Conservation (phyloP, 1,284 basidiomycete species). For the Phaffia rhodozyma region DNA sequence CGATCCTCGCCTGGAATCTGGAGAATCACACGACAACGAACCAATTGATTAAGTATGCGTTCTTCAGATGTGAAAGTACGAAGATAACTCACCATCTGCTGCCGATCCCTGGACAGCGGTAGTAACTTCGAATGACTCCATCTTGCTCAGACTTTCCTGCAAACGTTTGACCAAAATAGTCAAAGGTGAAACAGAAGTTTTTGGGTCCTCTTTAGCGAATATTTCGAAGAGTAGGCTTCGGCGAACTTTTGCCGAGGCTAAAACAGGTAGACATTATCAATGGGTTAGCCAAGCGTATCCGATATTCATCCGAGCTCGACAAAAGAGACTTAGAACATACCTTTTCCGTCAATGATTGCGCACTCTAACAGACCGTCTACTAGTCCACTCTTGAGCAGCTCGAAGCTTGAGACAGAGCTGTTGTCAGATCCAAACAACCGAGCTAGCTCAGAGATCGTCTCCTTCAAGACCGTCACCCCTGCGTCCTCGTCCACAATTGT, state of each 20-base stretch:
- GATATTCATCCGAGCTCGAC: conserved; percentile 20
- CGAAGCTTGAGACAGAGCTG: conserved; percentile 82
- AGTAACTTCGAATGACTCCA: conserved; percentile 88
- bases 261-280: not conserved
- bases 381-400: conserved; percentile 83
- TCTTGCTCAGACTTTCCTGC: conserved; percentile 80
- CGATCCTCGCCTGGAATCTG: conserved; percentile 73
- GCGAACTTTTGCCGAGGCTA: conserved; percentile 48
- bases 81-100: conserved; percentile 49
- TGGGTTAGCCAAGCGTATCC: not conserved
- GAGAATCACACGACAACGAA: not conserved
- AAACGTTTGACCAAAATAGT: conserved; percentile 80
- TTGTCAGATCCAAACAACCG: conserved; percentile 59
- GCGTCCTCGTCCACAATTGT: conserved; percentile 46
- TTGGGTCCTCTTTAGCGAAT: conserved; percentile 49
- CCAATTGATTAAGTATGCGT: not conserved
- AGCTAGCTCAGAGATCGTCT: conserved; percentile 58
- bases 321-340: conserved; percentile 33
- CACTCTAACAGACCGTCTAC: conserved; percentile 77
- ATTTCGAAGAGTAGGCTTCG: conserved; percentile 62
- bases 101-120: conserved; percentile 53
- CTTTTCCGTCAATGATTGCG: conserved; percentile 52
- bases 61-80: conserved; percentile 21
- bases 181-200: conserved; percentile 48
- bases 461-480: conserved; percentile 53